Conservation (phyloP, 352 stramenopile genomes). For the Hyaloperonospora brassicae region DNA sequence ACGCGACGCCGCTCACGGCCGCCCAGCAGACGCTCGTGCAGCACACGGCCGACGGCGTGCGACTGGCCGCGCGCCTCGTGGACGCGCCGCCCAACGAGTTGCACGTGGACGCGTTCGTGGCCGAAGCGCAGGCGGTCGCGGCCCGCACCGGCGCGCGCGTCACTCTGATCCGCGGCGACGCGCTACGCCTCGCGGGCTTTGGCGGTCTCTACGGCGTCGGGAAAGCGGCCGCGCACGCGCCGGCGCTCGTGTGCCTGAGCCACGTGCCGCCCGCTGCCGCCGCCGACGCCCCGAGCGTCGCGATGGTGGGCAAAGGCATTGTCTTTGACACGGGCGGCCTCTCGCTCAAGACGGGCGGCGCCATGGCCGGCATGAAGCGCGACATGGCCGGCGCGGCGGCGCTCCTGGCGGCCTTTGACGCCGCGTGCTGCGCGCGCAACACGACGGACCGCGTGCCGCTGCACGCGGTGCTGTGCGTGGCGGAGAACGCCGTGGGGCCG, state of each 20-base stretch:
- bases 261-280: constrained; percentile 50
- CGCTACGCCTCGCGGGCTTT: constrained; percentile 85
- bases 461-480: constrained; percentile 87
- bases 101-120: constrained; percentile 83
- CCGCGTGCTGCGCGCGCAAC: constrained; percentile 85
- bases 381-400: constrained; percentile 88
- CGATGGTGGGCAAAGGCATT: constrained; percentile 93
- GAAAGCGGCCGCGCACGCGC: constrained; percentile 82
- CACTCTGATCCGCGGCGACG: constrained; percentile 86
- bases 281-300: constrained; percentile 41
- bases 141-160: constrained; percentile 54
- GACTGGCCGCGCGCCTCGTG: constrained; percentile 81
- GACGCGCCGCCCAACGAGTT: constrained; percentile 88
- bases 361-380: constrained; percentile 91
- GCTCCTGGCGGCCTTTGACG: constrained; percentile 58
- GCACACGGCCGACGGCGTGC: constrained; percentile 73
- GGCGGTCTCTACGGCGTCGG: constrained; percentile 90
- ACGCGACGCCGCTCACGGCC: constrained; percentile 27
- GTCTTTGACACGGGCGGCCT: constrained; percentile 95
- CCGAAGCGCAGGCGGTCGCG: constrained; percentile 57
- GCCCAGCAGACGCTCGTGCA: constrained; percentile 35
- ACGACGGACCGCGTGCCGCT: constrained; percentile 79
- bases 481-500: constrained; percentile 91
- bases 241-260: constrained; percentile 87
- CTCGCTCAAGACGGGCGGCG: constrained; percentile 85